Evolutionary conservation across 1,284 basidiomycete genomes (phyloP).

Genomic region (Pseudozyma flocculosa): DNA sequence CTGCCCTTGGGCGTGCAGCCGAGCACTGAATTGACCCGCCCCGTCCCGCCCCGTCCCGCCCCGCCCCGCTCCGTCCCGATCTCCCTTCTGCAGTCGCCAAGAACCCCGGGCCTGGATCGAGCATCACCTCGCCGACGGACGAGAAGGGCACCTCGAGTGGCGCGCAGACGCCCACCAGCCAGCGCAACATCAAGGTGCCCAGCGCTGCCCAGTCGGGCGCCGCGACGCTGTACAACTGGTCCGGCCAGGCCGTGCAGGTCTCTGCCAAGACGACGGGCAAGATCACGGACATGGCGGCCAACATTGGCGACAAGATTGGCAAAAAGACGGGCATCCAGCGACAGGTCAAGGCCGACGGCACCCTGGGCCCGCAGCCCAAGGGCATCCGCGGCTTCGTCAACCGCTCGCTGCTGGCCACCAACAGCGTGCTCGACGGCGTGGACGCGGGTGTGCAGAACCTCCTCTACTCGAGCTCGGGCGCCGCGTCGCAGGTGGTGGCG

Average conservation of each 20-base stretch:
- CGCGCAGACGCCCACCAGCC: slow-evolving; percentile 7
- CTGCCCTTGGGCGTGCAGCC: background rate
- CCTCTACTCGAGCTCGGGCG: slow-evolving; percentile 44
- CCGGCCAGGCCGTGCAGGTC: slow-evolving; percentile 30
- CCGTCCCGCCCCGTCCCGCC: background rate
- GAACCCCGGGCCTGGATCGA: slow-evolving; percentile 16
- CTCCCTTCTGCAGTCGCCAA: slow-evolving; percentile 8
- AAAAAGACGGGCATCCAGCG: slow-evolving; percentile 55
- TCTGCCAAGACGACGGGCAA: slow-evolving; percentile 46
- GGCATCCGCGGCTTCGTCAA: slow-evolving; percentile 55
- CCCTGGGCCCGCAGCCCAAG: slow-evolving; percentile 27
- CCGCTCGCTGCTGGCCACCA: slow-evolving; percentile 53
- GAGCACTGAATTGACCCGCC: too few species aligned
- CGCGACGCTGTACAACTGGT: slow-evolving; percentile 23
- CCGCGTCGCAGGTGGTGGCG: slow-evolving; percentile 52
- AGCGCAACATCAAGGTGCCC: slow-evolving; percentile 17
- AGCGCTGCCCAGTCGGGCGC: slow-evolving; percentile 18
- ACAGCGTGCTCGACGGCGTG: slow-evolving; percentile 56
- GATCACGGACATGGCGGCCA: slow-evolving; percentile 47
- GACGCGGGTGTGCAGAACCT: slow-evolving; percentile 49
- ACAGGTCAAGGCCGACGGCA: slow-evolving; percentile 26
- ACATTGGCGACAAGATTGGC: slow-evolving; percentile 55
- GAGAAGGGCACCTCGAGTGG: slow-evolving; percentile 1
- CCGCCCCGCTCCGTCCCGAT: too few species aligned
- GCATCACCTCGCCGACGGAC: too few species aligned